A percentile compares a stretch with the other conserved stretches of the same genome.
phyloP scores from a whole-genome alignment of 2,329 filamentous ascomycete species.

The Verticillium klebahnii region DNA sequence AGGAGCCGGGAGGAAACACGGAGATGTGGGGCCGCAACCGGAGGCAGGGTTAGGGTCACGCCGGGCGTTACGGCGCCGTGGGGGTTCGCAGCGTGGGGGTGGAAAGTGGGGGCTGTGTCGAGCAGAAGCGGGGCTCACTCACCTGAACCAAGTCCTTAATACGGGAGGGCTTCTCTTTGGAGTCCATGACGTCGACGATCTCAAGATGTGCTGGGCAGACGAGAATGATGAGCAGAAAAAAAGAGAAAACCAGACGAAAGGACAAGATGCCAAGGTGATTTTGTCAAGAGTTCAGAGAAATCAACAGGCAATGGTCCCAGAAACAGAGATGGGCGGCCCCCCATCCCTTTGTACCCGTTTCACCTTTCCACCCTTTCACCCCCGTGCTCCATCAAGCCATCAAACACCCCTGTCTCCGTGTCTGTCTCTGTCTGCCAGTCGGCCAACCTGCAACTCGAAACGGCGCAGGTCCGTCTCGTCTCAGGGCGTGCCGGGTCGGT shows the following conservation, averaged over 20 bases:
- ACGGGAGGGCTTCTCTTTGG: constrained; percentile 11
- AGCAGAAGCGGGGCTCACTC: not conserved
- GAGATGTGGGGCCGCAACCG: not conserved
- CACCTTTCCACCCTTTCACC: not conserved
- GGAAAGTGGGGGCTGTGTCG: not conserved
- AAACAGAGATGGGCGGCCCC: not conserved
- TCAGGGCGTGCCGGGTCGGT: not conserved
- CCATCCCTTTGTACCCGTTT: not conserved
- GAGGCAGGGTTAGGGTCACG: not conserved
- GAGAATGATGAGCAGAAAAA: not conserved
- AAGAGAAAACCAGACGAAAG: not conserved
- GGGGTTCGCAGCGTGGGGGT: not conserved
- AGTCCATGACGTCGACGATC: constrained; percentile 7
- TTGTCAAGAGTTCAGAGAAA: not conserved
- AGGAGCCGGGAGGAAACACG: not conserved
- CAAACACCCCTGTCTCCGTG: not conserved
- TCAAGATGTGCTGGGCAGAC: not conserved
- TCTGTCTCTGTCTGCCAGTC: not conserved
- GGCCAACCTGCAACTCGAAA: not conserved
- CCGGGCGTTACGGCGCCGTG: not conserved
- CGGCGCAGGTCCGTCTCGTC: not conserved
- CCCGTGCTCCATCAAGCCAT: not conserved
- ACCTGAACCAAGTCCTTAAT: constrained; percentile 13
- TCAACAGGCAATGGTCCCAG: not conserved
- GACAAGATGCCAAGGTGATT: not conserved